Percentiles rank a stretch among this genome's conserved stretches.
Conservation (phyloP, 2,329 filamentous ascomycete species). For the Truncatella angustata region DNA sequence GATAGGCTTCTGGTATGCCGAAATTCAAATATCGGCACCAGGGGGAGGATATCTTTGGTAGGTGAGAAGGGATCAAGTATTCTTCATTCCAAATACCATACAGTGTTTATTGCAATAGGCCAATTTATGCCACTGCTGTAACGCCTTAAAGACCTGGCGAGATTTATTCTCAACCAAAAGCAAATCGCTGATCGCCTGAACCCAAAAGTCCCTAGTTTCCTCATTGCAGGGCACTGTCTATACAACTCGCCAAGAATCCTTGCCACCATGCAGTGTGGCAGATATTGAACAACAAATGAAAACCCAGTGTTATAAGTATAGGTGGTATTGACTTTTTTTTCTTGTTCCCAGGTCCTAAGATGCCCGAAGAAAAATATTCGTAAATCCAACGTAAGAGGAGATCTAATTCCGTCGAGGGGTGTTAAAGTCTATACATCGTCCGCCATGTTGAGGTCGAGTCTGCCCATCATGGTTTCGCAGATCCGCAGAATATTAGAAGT, state of each 20-base stretch:
- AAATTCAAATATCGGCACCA: too few relatives aligned
- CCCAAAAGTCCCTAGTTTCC: too few relatives aligned
- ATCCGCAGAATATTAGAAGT: constrained; percentile 21
- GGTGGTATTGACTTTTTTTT: constrained; percentile 13
- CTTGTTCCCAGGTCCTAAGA: not conserved
- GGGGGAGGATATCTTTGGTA: not conserved
- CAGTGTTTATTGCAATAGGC: too few relatives aligned
- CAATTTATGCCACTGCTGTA: too few relatives aligned
- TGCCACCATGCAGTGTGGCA: not conserved
- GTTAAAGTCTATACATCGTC: constrained; percentile 25
- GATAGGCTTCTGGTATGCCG: not conserved
- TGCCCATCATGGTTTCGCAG: constrained; percentile 14
- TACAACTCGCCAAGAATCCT: not conserved
- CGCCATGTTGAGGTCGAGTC: constrained; percentile 17
- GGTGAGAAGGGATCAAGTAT: not conserved
- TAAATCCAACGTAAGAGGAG: constrained; percentile 18
- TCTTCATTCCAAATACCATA: not conserved
- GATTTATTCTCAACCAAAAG: too few relatives aligned
- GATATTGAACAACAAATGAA: not conserved
- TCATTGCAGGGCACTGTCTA: not conserved
- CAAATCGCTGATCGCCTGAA: too few relatives aligned
- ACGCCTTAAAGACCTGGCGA: not conserved
- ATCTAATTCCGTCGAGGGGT: constrained; percentile 27
- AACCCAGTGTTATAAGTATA: not conserved
- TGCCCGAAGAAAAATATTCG: constrained; percentile 4